Base-by-base conservation (phyloP, 441 rosid genomes). In the Mallotus japonicus region DNA sequence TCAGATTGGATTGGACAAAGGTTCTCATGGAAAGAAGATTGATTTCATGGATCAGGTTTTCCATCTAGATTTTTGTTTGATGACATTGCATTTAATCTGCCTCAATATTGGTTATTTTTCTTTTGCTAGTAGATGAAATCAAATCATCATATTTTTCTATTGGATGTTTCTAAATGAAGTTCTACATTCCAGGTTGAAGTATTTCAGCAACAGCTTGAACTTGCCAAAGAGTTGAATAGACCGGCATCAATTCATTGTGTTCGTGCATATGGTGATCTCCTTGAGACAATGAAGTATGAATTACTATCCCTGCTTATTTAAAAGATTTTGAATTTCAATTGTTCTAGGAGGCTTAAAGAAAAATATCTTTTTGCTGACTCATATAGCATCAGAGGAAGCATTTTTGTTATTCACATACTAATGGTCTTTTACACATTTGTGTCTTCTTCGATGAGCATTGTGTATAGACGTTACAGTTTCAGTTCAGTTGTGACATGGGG, bases 1-100 rank as follows among this genome's bases (percentile, higher is more conserved):
- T 63, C 84, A 91, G 95, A 88, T 93, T 85, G 98, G 99, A 71
- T 80, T 93, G 65, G 97, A 94, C 84, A 92, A 87, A 82, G 88
- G 99, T 70, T 88, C 92, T 2, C 86, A 70, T 69, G 97, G 91
- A 74, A 78, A 79, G 81, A 78, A 80, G 64, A 88, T 89, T 53
- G 92, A 89, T 82, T 90, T 90, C 72, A 49, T 76, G 0, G 90
- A 86, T 79, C 97, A 95, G 88, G 97, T 92, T 71, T 65, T 49
- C 22, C 42, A 14, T 44, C 13, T 62, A 0, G 0, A 13, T 50
- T n/a, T 60, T 42, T 50, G 22, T 55, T 1, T 22, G n/a, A 1
- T 20, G 20, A n/a, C 24, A 65, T 47, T 49, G 28, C n/a, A 40
- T 56, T 69, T 16, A 32, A 24, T 32, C 34, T 46, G 0, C 17